These are phyloP conservation scores for Mycena alexandri DNA, from an alignment of 768 basidiomycete species.

Conservation along the genomic window DNA sequence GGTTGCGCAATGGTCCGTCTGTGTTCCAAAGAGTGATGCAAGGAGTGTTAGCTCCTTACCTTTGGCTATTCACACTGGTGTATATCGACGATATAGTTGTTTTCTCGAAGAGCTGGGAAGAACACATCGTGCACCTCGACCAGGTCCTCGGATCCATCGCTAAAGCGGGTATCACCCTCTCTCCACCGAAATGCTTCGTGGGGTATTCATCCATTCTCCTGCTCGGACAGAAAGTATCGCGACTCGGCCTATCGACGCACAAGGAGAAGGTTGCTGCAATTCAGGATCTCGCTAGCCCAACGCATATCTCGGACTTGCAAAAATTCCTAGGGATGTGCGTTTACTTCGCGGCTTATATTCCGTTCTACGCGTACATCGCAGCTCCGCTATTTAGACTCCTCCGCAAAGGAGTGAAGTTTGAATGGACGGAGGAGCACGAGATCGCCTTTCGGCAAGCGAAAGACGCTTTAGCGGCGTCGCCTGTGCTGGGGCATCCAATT, in stretches of 20 bases:
- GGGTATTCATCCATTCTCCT: no score
- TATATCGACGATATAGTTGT: slow-evolving; percentile 44
- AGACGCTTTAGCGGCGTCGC: slow-evolving; percentile 21
- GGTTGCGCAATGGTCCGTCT: slow-evolving; percentile 14
- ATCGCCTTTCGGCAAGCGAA: slow-evolving; percentile 40
- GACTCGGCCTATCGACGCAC: no score
- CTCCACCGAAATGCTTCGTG: slow-evolving; percentile 19
- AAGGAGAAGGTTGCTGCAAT: no score
- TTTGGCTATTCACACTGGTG: slow-evolving; percentile 31
- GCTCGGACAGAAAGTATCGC: no score
- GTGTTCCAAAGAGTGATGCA: slow-evolving; percentile 19
- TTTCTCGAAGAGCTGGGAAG: slow-evolving; percentile 33
- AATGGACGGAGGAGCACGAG: slow-evolving; percentile 39
- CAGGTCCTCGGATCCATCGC: slow-evolving; percentile 36
- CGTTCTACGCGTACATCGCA: slow-evolving; percentile 43
- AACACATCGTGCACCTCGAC: slow-evolving; percentile 39
- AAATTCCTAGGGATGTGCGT: slow-evolving; percentile 45
- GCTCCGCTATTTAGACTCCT: no score
- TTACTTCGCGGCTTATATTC: slow-evolving; percentile 45
- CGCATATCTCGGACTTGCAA: slow-evolving; percentile 32
- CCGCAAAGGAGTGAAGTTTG: slow-evolving; percentile 39
- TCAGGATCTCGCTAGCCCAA: neutral
- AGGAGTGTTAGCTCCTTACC: neutral
- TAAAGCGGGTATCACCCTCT: slow-evolving; percentile 40
- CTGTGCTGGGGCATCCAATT: slow-evolving; percentile 39